Base-by-base conservation (phyloP, 768 basidiomycete genomes). In the Leccinum arenicola region DNA sequence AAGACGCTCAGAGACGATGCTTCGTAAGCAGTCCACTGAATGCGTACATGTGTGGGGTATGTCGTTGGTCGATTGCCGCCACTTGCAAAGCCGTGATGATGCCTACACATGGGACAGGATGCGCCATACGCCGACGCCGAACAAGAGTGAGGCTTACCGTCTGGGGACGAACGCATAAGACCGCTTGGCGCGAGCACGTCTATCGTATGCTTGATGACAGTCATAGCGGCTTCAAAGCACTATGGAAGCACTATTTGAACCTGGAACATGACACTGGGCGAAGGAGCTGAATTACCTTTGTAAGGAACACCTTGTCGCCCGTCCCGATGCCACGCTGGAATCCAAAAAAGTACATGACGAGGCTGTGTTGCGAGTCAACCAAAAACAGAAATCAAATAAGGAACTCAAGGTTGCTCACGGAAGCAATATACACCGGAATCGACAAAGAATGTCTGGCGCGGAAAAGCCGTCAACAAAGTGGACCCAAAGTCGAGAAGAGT, bases 311-410 rank as follows among this genome's bases (percentile, higher is more conserved):
- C n/a, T 83, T 72, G 69, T 91, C 88, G 2, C 79, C 80, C 1
- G 78, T 72, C 61, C 84, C 78, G 27, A 89, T 80, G 1, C 89
- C 88, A 8, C 87, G 82, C 63, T 86, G 82, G 71, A 84, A 91
- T 5, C 88, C 90, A 65, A 93, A 92, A 0, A 91, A 92, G 67
- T 83, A 91, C 88, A 92, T 90, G 52, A 93, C 91, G 17, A 89
- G 78, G 80, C 89, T 91, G 56, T 1, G 50, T 35, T 43, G 27
- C 23, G 1, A 40, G 36, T 63, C 55, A 63, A 66, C 52, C 54
- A 45, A 51, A 61, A 36, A 21, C 52, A 23, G 40, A 54, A 43
- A 23, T 55, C 31, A 3, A 29, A 17, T 4, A 52, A 27, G n/a
- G n/a, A 54, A 31, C n/a, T 31, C 1, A 31, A 50, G 49, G 49